Base-by-base conservation (phyloP, 176 grass and related monocot genomes). In the Coix lacrymajobi region DNA sequence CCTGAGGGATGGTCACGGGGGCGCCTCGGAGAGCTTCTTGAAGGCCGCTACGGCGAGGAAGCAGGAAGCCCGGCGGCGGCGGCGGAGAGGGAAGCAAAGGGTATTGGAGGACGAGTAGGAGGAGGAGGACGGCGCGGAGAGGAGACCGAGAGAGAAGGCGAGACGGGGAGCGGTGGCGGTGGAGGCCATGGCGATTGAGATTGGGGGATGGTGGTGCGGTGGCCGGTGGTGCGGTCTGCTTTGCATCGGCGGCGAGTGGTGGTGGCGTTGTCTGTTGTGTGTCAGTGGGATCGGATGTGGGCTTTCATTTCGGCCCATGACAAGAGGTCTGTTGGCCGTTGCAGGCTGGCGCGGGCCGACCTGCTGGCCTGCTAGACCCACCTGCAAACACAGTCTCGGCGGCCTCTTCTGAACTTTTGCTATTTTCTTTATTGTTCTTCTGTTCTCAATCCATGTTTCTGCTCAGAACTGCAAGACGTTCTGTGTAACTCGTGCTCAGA, bases 21-120 rank as follows among this genome's bases (percentile, higher is more conserved):
- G 88, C 49, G 85, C 83, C 52, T 93, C 88, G 3, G 92, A 91
- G 40, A 89, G 85, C 66, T 80, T 92, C 81, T 51, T 72, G 34
- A 81, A 61, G 48, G 83, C 71, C 40, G 80, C 29, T 11, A 24
- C 22, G 7, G 60, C 57, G 45, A 85, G 37, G 76, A 16, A 9
- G 37, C 48, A 26, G 15, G 73, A 22, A 11, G 38, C 29, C 17
- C 60, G 4, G 44, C 14, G 38, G n/a, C 20, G 33, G 33, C 5
- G n/a, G 46, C 7, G 45, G 45, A 28, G 56, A 67, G 77, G 76
- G 52, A 64, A 32, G 33, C 79, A 54, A 62, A 79, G 69, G 20
- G 63, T 40, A 7, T 45, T 28, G 49, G 75, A 16, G 79, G 61
- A 17, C 45, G 45, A 51, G 0, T 16, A 19, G 1, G 49, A 33